Evolutionary conservation across 2,329 filamentous ascomycete genomes (phyloP).

Genomic region (Colletotrichum sp.): DNA sequence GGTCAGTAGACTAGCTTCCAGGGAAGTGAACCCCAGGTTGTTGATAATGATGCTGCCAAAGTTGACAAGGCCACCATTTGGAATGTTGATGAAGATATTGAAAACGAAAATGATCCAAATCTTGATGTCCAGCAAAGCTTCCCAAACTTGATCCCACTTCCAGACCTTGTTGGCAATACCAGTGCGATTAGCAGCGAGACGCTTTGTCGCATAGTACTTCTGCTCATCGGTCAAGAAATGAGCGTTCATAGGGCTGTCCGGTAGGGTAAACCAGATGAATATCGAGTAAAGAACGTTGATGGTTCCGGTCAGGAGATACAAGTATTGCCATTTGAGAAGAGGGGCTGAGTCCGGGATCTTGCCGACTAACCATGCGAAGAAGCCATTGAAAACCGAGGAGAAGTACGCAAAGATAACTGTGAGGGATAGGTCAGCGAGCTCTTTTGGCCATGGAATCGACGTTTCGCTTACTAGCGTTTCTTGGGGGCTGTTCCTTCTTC

Average conservation of each 20-base stretch:
- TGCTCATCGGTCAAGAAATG: neutral
- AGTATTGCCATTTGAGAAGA: conserved; percentile 25
- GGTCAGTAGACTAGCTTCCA: conserved; percentile 36
- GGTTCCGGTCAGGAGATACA: neutral
- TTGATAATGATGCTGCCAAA: conserved; percentile 43
- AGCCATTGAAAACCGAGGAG: conserved; percentile 28
- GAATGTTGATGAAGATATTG: conserved; percentile 58
- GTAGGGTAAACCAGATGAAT: neutral
- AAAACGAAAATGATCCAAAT: conserved; percentile 61
- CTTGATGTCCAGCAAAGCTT: conserved; percentile 62
- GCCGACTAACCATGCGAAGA: conserved; percentile 38
- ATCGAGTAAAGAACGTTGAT: neutral
- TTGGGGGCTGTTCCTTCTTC: neutral
- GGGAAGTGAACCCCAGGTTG: conserved; percentile 44
- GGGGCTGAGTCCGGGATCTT: conserved; percentile 30
- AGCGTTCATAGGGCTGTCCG: neutral
- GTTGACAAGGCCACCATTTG: conserved; percentile 66
- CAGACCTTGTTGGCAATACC: neutral
- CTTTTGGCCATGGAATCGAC: neutral
- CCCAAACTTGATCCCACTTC: conserved; percentile 51
- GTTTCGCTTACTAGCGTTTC: neutral
- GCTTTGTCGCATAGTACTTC: neutral
- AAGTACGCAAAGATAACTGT: neutral
- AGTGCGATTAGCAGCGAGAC: neutral
- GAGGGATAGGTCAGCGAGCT: fast-evolving